These are phyloP conservation scores for Acanthamoeba sp. DNA, from an alignment of 208 protist species.

Conservation along the genomic window DNA sequence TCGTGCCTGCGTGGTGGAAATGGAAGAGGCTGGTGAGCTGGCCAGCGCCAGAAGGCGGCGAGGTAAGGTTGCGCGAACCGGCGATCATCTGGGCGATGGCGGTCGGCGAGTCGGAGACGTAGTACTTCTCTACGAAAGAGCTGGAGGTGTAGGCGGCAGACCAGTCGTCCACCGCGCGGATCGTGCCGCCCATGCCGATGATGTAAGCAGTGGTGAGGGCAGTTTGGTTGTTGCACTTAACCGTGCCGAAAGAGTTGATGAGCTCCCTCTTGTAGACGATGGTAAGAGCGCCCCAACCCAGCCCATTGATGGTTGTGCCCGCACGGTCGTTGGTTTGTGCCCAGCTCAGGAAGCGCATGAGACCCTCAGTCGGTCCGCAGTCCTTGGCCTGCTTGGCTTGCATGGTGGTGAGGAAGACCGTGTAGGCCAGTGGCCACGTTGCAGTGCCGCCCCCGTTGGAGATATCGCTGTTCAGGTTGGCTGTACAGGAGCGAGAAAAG, in stretches of 20 bases:
- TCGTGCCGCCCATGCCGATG: not conserved
- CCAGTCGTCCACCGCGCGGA: not conserved
- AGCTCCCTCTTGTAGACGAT: not conserved
- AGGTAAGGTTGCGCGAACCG: not conserved
- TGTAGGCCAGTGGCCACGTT: not conserved
- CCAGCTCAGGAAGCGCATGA: not conserved
- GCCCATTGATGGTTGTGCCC: not conserved
- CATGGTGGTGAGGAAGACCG: not conserved
- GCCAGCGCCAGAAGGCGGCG: too few species aligned
- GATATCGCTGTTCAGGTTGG: not conserved
- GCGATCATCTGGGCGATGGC: not conserved
- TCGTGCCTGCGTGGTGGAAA: not conserved
- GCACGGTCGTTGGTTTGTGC: not conserved
- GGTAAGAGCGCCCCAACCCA: not conserved
- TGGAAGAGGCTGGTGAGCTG: too few species aligned
- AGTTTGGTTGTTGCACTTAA: not conserved
- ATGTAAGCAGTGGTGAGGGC: not conserved
- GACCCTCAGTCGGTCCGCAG: not conserved
- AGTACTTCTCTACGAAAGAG: not conserved
- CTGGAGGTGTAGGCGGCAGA: not conserved
- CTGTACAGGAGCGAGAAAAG: too few species aligned
- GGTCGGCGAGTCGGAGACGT: not conserved
- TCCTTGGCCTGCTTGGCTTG: not conserved
- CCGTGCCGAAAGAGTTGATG: not conserved
- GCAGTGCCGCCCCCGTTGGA: not conserved